Evolutionary conservation across 108 stramenopile genomes (phyloP).

Genomic region (Cyclotella distinguenda): DNA sequence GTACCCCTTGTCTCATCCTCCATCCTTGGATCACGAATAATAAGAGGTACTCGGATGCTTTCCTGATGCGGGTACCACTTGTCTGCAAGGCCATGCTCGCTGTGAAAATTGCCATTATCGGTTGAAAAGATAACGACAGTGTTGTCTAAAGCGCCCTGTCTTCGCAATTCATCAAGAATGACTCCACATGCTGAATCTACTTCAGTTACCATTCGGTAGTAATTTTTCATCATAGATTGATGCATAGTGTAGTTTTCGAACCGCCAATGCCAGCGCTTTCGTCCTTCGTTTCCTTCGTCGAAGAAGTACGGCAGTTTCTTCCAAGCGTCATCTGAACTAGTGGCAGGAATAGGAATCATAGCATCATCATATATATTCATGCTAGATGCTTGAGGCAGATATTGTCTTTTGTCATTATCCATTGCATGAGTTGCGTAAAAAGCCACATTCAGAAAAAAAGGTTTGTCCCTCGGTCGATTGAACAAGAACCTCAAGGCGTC

Average conservation of each 20-base stretch:
- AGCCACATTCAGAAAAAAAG: constrained; percentile 71
- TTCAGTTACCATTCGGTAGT: constrained; percentile 67
- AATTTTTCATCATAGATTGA: constrained; percentile 71
- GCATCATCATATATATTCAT: constrained; percentile 54
- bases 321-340: constrained; percentile 39
- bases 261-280: constrained; percentile 57
- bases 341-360: constrained; percentile 55
- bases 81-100: constrained; percentile 50
- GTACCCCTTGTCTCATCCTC: constrained; percentile 44
- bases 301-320: constrained; percentile 56
- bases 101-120: constrained; percentile 82
- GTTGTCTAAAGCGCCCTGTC: constrained; percentile 55
- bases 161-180: constrained; percentile 58
- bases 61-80: constrained; percentile 73
- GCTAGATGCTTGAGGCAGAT: constrained; percentile 51
- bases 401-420: constrained; percentile 39
- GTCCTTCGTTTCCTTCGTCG: constrained; percentile 58
- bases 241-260: constrained; percentile 56
- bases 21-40: constrained; percentile 83
- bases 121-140: constrained; percentile 38
- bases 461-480: constrained; percentile 55
- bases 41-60: constrained; percentile 69
- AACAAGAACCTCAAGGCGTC: constrained; percentile 60
- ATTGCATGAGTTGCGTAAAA: constrained; percentile 78
- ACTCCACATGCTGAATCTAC: constrained; percentile 45